phyloP scores from a whole-genome alignment of 345 rosid species.

The Boechera stricta region DNA sequence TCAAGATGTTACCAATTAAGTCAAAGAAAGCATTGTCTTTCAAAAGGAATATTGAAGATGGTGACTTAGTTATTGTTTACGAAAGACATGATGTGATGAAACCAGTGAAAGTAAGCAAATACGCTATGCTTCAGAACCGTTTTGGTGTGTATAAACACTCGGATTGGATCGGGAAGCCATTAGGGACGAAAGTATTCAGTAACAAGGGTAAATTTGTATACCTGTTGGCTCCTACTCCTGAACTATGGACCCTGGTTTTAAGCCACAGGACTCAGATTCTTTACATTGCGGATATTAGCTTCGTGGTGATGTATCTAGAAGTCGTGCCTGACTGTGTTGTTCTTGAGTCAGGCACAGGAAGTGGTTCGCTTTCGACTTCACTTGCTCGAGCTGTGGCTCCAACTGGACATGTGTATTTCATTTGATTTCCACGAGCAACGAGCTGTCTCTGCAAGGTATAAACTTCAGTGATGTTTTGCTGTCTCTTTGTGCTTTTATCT shows the following conservation, averaged over 20 bases:
- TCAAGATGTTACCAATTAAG: slow-evolving; percentile 63
- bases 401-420: slow-evolving; percentile 81
- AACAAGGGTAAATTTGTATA: slow-evolving; percentile 84
- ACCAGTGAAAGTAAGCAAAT: slow-evolving; percentile 66
- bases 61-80: slow-evolving; percentile 80
- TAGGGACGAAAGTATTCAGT: slow-evolving; percentile 91
- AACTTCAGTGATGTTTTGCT: slow-evolving; percentile 4
- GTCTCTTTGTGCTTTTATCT: neutral
- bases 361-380: slow-evolving; percentile 89
- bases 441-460: slow-evolving; percentile 88
- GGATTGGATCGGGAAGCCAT: slow-evolving; percentile 94
- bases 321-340: slow-evolving; percentile 91
- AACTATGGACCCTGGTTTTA: slow-evolving; percentile 89
- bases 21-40: slow-evolving; percentile 63
- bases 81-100: slow-evolving; percentile 91
- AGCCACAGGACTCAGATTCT: slow-evolving; percentile 98
- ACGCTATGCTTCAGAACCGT: slow-evolving; percentile 78
- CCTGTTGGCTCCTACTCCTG: slow-evolving; percentile 88
- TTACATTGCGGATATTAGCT: slow-evolving; percentile 87
- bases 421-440: slow-evolving; percentile 96
- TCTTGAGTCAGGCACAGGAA: slow-evolving; percentile 94
- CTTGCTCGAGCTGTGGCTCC: slow-evolving; percentile 93
- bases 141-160: slow-evolving; percentile 83
- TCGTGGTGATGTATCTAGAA: slow-evolving; percentile 80
- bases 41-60: slow-evolving; percentile 56